phyloP scores from a whole-genome alignment of 1,284 basidiomycete genomes.

The Pyrrhoderma noxium region DNA sequence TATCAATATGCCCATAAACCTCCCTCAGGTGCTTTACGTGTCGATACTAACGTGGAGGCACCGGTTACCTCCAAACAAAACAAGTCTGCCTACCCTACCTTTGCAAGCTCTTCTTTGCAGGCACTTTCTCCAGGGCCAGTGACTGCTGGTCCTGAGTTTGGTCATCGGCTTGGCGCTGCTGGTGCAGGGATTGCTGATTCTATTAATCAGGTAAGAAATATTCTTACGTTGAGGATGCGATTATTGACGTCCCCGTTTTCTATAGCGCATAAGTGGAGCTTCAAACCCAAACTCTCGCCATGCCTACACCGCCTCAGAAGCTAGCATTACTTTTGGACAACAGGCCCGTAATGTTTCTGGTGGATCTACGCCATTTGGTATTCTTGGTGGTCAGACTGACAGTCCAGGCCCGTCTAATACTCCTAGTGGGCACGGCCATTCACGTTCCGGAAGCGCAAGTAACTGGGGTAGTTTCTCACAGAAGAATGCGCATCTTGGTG shows the following conservation, averaged over 20 bases:
- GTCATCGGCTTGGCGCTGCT: constrained; percentile 54
- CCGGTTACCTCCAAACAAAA: constrained; percentile 60
- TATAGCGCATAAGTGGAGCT: constrained; percentile 44
- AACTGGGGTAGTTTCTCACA: constrained; percentile 64
- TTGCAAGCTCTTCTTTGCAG: constrained; percentile 63
- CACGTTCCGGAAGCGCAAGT: constrained; percentile 67
- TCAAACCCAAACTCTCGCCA: constrained; percentile 54
- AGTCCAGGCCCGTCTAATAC: constrained; percentile 26
- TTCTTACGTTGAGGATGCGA: neutral
- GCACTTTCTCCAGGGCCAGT: constrained; percentile 69
- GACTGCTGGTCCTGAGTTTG: constrained; percentile 75
- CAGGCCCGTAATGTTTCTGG: constrained; percentile 37
- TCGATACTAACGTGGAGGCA: constrained; percentile 55
- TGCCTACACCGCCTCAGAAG: constrained; percentile 65
- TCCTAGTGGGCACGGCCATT: constrained; percentile 61
- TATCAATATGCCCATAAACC: constrained; percentile 45
- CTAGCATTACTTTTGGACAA: constrained; percentile 45
- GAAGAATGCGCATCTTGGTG: constrained; percentile 40
- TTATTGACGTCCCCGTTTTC: constrained; percentile 16
- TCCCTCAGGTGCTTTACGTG: constrained; percentile 55
- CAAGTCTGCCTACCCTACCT: constrained; percentile 75
- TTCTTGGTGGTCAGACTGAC: constrained; percentile 35
- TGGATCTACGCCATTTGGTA: constrained; percentile 39
- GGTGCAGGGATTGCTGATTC: constrained; percentile 60
- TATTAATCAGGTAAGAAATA: constrained; percentile 49